Percentiles rank a stretch among this genome's conserved stretches.
These are phyloP conservation scores for Citrus sp. DNA, from an alignment of 345 rosid species.

Conservation along the genomic window DNA sequence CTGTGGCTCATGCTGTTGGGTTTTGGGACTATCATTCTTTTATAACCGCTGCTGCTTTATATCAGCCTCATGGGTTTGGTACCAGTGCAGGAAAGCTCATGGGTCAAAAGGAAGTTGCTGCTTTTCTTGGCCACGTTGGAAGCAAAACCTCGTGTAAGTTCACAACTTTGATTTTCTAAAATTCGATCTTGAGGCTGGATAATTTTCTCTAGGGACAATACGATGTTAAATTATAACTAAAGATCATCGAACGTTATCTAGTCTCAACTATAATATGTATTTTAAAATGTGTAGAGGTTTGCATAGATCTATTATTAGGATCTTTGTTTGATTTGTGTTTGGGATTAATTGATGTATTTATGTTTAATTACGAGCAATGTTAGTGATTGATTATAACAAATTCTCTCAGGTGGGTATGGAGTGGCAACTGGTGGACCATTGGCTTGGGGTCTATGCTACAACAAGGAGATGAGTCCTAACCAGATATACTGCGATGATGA, in stretches of 20 bases:
- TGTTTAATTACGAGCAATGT: too few species aligned
- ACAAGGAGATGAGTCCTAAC: slow-evolving; percentile 89
- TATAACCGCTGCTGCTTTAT: slow-evolving; percentile 57
- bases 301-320: neutral
- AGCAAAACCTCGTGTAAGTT: slow-evolving; percentile 76
- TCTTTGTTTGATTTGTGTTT: neutral
- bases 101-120: slow-evolving; percentile 64
- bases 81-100: slow-evolving; percentile 57
- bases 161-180: too few species aligned
- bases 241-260: too few species aligned
- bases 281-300: too few species aligned
- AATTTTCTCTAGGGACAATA: too few species aligned
- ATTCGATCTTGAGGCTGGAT: too few species aligned
- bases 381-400: too few species aligned
- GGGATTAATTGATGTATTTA: too few species aligned
- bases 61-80: slow-evolving; percentile 73
- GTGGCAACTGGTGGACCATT: slow-evolving; percentile 91
- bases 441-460: slow-evolving; percentile 91
- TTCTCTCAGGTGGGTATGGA: slow-evolving; percentile 73
- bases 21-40: slow-evolving; percentile 80
- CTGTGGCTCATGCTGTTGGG: slow-evolving; percentile 73
- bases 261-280: neutral
- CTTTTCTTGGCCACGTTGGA: slow-evolving; percentile 80
- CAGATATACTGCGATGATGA: slow-evolving; percentile 66
- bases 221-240: too few species aligned